Evolutionary conservation across 2,329 filamentous ascomycete species (phyloP).

Genomic region (Teratosphaeria nubilosa): DNA sequence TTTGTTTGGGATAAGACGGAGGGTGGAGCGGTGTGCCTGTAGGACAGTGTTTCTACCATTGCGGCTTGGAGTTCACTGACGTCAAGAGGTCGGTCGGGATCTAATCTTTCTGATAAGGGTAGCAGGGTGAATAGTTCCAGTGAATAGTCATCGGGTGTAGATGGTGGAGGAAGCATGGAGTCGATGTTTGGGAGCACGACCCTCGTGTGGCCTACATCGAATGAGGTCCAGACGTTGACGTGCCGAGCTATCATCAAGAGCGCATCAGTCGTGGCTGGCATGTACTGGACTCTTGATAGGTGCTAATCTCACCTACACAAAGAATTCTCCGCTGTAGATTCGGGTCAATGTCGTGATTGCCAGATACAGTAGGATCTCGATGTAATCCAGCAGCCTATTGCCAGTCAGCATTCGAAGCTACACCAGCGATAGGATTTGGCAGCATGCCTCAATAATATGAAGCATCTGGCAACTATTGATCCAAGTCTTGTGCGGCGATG

Average conservation of each 20-base stretch:
- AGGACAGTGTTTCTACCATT: slow-evolving; percentile 32
- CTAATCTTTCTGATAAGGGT: slow-evolving; percentile 40
- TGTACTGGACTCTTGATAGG: not conserved
- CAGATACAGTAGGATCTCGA: not conserved
- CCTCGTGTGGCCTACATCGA: slow-evolving; percentile 43
- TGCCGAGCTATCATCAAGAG: slow-evolving; percentile 32
- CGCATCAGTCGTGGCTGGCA: not conserved
- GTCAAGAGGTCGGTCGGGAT: slow-evolving; percentile 37
- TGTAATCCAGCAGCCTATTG: slow-evolving; percentile 26
- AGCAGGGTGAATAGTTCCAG: slow-evolving; percentile 40
- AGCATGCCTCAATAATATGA: slow-evolving; percentile 42
- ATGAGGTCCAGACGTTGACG: slow-evolving; percentile 47
- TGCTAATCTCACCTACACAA: slow-evolving; percentile 23
- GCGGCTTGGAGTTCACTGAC: slow-evolving; percentile 35
- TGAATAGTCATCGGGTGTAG: slow-evolving; percentile 29
- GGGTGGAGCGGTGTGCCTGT: slow-evolving; percentile 32
- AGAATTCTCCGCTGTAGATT: slow-evolving; percentile 16
- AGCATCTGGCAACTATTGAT: slow-evolving; percentile 46
- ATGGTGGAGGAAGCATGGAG: slow-evolving; percentile 25
- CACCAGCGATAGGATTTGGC: not conserved
- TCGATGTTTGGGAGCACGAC: slow-evolving; percentile 36
- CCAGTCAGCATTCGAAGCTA: not conserved
- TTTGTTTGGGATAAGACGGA: slow-evolving; percentile 44
- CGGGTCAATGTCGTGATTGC: slow-evolving; percentile 16
- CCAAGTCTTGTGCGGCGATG: slow-evolving; percentile 42